Conservation (phyloP, 352 stramenopile genomes). For the Globisporangium cylindrosporum region DNA sequence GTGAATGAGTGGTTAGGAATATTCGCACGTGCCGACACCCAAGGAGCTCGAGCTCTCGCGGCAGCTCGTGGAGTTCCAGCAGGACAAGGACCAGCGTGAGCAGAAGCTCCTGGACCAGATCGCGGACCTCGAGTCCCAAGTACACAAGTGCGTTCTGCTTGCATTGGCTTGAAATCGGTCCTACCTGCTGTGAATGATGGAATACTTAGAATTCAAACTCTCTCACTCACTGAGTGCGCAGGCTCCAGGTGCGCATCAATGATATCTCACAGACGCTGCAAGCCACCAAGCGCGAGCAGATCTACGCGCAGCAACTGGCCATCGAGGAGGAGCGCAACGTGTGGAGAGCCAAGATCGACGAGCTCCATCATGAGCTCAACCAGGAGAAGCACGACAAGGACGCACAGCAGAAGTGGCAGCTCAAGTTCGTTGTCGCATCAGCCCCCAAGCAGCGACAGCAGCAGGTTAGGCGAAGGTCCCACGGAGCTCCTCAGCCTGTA, state of each 20-base stretch:
- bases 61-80: constrained; percentile 59
- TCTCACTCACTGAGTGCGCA: constrained; percentile 13
- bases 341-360: constrained; percentile 39
- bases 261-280: constrained; percentile 54
- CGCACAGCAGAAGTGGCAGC: constrained; percentile 57
- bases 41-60: constrained; percentile 72
- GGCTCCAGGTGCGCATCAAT: constrained; percentile 53
- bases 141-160: constrained; percentile 50
- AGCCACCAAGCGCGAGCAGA: constrained; percentile 58
- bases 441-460: constrained; percentile 9
- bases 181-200: neutral
- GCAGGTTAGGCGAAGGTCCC: neutral
- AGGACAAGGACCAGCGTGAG: constrained; percentile 67
- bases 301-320: constrained; percentile 44
- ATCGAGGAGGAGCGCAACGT: constrained; percentile 43
- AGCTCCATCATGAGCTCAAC: constrained; percentile 44
- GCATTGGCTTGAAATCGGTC: neutral
- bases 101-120: constrained; percentile 60
- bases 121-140: constrained; percentile 58
- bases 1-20: constrained; percentile 38
- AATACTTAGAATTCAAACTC: no score
- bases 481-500: neutral
- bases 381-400: constrained; percentile 72
- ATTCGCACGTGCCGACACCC: constrained; percentile 65
- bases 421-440: constrained; percentile 31